Evolutionary conservation across 179 eudicot species (phyloP).

Genomic region (Nepenthes alata): DNA sequence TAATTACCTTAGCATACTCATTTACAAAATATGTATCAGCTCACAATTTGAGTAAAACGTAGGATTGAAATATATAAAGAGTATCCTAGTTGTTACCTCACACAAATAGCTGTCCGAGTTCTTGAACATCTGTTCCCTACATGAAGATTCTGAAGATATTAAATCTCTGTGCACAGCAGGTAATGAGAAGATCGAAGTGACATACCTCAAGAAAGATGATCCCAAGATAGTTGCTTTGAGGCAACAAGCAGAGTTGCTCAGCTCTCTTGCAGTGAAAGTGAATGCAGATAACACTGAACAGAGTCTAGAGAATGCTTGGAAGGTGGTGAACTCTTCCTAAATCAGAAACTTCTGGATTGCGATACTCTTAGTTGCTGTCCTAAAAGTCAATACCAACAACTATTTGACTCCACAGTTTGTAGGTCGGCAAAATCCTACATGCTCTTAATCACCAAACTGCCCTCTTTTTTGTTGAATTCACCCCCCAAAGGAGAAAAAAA

Average conservation of each 20-base stretch:
- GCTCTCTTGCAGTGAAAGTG: constrained; percentile 83
- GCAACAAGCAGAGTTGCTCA: constrained; percentile 93
- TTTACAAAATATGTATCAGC: constrained; percentile 9
- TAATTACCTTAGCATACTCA: constrained; percentile 21
- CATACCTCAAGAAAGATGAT: constrained; percentile 72
- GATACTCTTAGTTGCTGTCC: no score
- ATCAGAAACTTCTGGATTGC: no score
- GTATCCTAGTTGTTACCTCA: neutral
- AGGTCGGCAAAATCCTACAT: no score
- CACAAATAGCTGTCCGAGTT: neutral
- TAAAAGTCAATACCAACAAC: no score
- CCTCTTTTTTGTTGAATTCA: no score
- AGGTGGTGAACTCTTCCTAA: constrained; percentile 31
- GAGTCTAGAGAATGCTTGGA: constrained; percentile 94
- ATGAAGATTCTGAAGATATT: neutral
- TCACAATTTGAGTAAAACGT: constrained; percentile 5
- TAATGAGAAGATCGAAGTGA: constrained; percentile 41
- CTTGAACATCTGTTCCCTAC: neutral
- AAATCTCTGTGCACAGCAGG: constrained; percentile 7
- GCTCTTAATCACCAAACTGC: no score
- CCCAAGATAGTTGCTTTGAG: constrained; percentile 74
- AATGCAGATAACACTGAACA: constrained; percentile 61
- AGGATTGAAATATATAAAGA: neutral
- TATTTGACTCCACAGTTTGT: no score
- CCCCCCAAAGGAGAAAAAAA: no score